Percentiles rank a stretch among this genome's conserved stretches.
Evolutionary conservation across 2,329 filamentous ascomycete genomes (phyloP).

Genomic region (Corniculantispora saksenae): DNA sequence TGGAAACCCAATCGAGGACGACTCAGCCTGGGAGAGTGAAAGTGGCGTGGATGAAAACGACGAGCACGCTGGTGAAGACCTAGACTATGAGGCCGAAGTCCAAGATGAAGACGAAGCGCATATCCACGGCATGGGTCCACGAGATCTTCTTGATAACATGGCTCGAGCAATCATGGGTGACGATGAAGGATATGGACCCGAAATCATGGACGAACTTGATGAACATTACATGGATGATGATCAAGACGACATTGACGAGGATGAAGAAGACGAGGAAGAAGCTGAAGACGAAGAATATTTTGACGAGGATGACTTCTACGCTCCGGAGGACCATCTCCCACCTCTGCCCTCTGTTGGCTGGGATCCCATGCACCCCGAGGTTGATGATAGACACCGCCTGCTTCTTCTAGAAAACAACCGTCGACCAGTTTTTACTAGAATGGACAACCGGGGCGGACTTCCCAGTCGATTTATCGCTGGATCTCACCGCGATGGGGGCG

Average conservation of each 20-base stretch:
- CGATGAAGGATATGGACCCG: conserved; percentile 54
- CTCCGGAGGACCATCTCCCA: conserved; percentile 48
- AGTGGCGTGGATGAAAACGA: conserved; percentile 57
- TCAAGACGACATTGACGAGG: conserved; percentile 61
- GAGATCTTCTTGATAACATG: conserved; percentile 52
- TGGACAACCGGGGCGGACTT: conserved; percentile 58
- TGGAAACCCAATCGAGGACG: conserved; percentile 59
- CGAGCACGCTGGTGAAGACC: conserved; percentile 53
- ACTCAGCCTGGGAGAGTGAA: conserved; percentile 63
- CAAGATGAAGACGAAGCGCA: conserved; percentile 58
- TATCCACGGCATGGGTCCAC: conserved; percentile 46
- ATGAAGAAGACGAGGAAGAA: conserved; percentile 70
- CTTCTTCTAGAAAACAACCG: conserved; percentile 54
- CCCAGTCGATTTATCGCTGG: conserved; percentile 56
- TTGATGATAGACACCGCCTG: conserved; percentile 49
- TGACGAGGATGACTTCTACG: conserved; percentile 58
- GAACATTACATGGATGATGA: conserved; percentile 56
- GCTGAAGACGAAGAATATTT: conserved; percentile 68
- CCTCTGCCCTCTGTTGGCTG: conserved; percentile 55
- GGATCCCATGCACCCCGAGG: conserved; percentile 56
- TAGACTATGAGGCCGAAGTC: conserved; percentile 56
- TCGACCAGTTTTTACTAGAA: conserved; percentile 35
- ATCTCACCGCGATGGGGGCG: conserved; percentile 54
- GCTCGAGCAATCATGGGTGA: conserved; percentile 56
- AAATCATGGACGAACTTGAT: conserved; percentile 52